Base-by-base conservation (phyloP, 371 early-diverging fungal species). In the Mortierella sp. region DNA sequence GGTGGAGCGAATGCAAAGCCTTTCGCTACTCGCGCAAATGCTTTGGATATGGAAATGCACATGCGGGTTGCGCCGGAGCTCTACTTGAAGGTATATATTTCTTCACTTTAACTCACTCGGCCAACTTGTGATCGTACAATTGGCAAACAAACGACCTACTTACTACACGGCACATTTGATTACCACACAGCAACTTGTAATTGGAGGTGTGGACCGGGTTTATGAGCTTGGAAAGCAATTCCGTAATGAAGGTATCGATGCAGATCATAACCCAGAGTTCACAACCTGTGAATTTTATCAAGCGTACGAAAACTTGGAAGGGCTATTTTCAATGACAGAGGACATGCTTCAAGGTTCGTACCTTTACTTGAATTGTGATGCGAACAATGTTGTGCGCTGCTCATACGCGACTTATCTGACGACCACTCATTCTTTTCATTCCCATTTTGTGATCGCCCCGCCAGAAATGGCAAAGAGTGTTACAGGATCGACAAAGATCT, bases 231-330 rank as follows among this genome's bases (percentile, higher is more conserved):
- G 99, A 47, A 95, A 95, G 83, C 95, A 96, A 83, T 99, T 99
- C 83, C 93, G 99, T 65, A 99, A 99, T 79, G 99, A 99, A 86
- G 98, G 98, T 8, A 94, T 99, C 47, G 99, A 99, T 86, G 90
- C 94, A 14, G 95, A 96, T 45, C 99, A 99, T 73, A 99, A 98
- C 75, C 99, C 99, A 22, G 99, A 99, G 84, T 99, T 99, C 84
- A 98, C 99, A 5, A 96, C 97, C 0, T 96, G 96, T 78, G 99
- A 99, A 83, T 96, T 97, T 74, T 99, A 99, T 86, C 90, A 94
- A 90, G 97, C 99, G 0, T 99, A 97, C 78, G 93, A 96, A 9
- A 93, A 94, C 66, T 86, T 97, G 30, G 94, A 96, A 16, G 90
- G 91, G 52, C 73, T 97, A 57, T 94, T 97, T 85, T 72, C 84